Evolutionary conservation across 1,284 basidiomycete genomes (phyloP), one percentile per base, ranked within the genome.

Genomic region (Caloboletus firmus): DNA sequence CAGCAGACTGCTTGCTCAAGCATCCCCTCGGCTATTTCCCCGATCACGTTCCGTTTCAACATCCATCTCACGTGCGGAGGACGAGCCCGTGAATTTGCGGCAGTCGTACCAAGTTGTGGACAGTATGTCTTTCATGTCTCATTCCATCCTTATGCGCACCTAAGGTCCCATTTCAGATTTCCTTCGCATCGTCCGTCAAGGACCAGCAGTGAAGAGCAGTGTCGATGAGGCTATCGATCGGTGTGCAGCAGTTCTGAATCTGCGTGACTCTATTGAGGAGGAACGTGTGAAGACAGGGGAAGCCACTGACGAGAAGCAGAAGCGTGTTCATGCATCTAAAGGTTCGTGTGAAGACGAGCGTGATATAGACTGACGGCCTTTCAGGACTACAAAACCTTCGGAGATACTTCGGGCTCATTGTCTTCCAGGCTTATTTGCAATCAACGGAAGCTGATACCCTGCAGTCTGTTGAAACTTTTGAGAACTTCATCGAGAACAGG

Each of bases 211-310:
- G 28, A 99, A 98, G 74, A 80, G 80, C 59, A 79, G 81, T 5
- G 95, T 99, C 1, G 96, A 99, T 66, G 87, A 94, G 51, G 93
- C 91, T 7, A 90, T 99, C 58, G 95, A 98, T 65, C 85, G 85
- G 58, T 95, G 94, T 63, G 83, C 86, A 17, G 78, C 85, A n/a
- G 85, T 94, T 0, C 83, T 89, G 69, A 96, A 98, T 67, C 72
- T 92, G 35, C 83, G 95, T 34, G 91, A 96, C 58, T 82, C 91
- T 0, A 98, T 99, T 54, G 96, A 99, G 64, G 86, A 93, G 28
- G 79, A 84, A 6, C 79, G 91, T 26, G 69, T 79, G 32, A 77
- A 77, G 12, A 94, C 95, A 1, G 92, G 93, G 65, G 83, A 93
- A 58, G 80, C 87, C 0, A 79, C 82, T 11, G 88, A 93, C 58